Evolutionary conservation across 345 rosid species (phyloP).

Genomic region (Citrus australasica): DNA sequence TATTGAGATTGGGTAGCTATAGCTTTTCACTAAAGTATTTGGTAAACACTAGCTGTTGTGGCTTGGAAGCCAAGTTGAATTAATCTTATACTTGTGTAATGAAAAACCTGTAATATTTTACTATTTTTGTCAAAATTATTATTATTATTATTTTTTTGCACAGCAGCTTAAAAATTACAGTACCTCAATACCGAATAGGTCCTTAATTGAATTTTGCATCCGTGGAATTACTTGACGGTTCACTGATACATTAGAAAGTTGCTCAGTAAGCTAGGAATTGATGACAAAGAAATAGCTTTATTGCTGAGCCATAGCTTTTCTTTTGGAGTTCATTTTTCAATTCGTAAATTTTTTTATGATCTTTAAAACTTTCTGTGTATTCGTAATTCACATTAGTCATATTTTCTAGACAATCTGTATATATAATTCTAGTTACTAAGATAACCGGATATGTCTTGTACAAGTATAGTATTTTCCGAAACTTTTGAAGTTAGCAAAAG

Average conservation of each 20-base stretch:
- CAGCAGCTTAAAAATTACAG: no score
- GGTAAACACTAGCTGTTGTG: no score
- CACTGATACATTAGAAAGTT: background rate
- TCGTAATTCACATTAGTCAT: background rate
- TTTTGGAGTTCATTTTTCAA: background rate
- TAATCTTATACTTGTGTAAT: no score
- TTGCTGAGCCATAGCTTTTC: background rate
- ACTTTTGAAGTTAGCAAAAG: background rate
- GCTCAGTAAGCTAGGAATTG: background rate
- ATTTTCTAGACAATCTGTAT: background rate
- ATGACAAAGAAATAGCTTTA: background rate
- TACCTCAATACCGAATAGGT: no score
- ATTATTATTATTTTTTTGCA: no score
- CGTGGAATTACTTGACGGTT: background rate
- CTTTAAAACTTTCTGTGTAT: background rate
- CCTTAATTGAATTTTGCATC: background rate
- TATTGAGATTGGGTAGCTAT: no score
- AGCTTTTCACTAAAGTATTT: no score
- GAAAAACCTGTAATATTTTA: no score
- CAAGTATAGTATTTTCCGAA: background rate
- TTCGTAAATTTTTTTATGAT: background rate
- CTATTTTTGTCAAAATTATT: no score
- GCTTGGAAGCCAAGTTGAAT: no score
- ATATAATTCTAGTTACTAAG: background rate
- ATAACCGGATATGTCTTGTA: background rate